These are phyloP conservation scores for Starmera dryadoides DNA, from an alignment of 805 yeast species.

Conservation along the genomic window DNA sequence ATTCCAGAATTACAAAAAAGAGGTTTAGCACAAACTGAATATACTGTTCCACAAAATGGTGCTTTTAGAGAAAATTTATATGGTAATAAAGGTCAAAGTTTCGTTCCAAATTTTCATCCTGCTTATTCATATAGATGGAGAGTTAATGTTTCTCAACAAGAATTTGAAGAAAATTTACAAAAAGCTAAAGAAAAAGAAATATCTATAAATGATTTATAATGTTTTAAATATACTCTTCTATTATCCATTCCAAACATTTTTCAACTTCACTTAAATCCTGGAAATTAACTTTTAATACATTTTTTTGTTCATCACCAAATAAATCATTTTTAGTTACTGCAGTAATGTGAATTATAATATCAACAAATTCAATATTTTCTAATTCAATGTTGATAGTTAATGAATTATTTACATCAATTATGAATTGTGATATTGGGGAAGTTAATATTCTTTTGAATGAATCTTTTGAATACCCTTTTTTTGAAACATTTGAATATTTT, in stretches of 20 bases:
- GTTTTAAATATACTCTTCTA: slow-evolving; percentile 14
- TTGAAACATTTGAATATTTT: slow-evolving; percentile 11
- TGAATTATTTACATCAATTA: slow-evolving; percentile 13
- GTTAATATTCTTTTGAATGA: slow-evolving; percentile 12
- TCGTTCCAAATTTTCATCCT: slow-evolving; percentile 4
- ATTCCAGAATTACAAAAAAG: slow-evolving; percentile 30
- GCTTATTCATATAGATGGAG: slow-evolving; percentile 4
- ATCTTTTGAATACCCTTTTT: slow-evolving; percentile 6
- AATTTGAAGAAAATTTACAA: slow-evolving; percentile 1
- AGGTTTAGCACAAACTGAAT: slow-evolving; percentile 26
- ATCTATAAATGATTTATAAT: neutral
- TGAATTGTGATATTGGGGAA: slow-evolving; percentile 24
- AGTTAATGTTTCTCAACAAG: neutral
- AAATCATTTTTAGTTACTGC: slow-evolving; percentile 13
- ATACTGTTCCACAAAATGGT: slow-evolving; percentile 14
- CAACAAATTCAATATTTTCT: slow-evolving; percentile 17
- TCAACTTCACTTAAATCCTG: slow-evolving; percentile 45
- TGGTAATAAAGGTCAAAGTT: slow-evolving; percentile 3
- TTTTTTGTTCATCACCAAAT: slow-evolving; percentile 20
- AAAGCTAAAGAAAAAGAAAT: neutral
- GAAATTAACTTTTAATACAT: slow-evolving; percentile 38
- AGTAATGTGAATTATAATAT: slow-evolving; percentile 9
- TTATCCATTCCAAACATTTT: slow-evolving; percentile 51
- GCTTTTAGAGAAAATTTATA: slow-evolving; percentile 6
- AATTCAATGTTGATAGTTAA: slow-evolving; percentile 9